These are phyloP conservation scores for Brachypodium distachyon DNA, from an alignment of 202 grass and related monocot species.

Conservation along the genomic window DNA sequence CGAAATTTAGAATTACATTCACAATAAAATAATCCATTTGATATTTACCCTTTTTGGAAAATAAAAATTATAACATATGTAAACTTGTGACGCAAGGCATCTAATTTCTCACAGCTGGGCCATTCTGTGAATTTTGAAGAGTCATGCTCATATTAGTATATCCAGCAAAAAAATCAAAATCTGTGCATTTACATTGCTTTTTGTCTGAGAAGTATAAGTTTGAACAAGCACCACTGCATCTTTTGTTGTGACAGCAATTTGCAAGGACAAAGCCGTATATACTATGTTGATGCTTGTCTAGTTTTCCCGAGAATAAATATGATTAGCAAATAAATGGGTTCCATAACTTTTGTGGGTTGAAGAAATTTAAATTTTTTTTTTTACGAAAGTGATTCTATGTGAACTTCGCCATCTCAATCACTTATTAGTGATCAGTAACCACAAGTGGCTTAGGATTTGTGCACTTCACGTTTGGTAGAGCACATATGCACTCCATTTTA, in stretches of 20 bases:
- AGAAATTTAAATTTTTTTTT: constrained; percentile 1
- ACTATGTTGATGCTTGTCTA: not conserved
- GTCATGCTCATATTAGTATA: not conserved
- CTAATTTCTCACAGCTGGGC: not conserved
- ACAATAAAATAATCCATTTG: constrained; percentile 7
- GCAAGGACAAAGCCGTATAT: not conserved
- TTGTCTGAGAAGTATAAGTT: not conserved
- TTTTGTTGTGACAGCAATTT: not conserved
- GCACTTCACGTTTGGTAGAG: not conserved
- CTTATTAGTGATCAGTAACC: not conserved
- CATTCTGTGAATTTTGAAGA: not conserved
- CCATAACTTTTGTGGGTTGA: not conserved
- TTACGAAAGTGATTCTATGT: not conserved
- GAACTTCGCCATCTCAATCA: not conserved
- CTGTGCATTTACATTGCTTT: not conserved
- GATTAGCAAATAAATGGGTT: not conserved
- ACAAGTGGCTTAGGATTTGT: not conserved
- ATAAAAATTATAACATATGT: not conserved
- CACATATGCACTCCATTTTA: not conserved
- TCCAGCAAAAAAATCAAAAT: not conserved
- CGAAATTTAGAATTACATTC: not conserved
- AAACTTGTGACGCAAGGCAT: not conserved
- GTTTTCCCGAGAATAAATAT: not conserved
- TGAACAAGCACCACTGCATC: not conserved
- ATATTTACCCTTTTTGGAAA: not conserved